Evolutionary conservation across 2,329 filamentous ascomycete species (phyloP).

Genomic region (Pseudocercospora vitis): DNA sequence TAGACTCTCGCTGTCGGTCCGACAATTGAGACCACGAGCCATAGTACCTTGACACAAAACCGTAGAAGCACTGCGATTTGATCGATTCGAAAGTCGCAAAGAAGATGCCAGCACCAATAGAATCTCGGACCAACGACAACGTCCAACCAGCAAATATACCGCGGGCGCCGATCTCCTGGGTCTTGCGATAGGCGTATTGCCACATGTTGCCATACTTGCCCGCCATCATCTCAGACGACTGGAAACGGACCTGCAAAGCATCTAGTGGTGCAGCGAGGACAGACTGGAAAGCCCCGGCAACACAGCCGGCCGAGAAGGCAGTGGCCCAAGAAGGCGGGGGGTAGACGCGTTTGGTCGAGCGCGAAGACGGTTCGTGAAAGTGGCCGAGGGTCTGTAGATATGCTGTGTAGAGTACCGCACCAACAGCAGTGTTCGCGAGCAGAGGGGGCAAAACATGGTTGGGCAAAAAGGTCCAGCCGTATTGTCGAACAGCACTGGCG

Average conservation of each 20-base stretch:
- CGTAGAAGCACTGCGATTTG: constrained; percentile 72
- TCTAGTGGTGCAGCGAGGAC: constrained; percentile 72
- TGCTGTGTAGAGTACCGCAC: constrained; percentile 71
- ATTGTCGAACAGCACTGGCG: constrained; percentile 63
- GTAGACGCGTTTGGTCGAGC: constrained; percentile 63
- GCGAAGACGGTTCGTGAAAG: constrained; percentile 65
- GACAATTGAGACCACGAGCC: constrained; percentile 43
- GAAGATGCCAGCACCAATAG: constrained; percentile 68
- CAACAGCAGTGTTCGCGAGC: constrained; percentile 71
- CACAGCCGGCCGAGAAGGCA: constrained; percentile 68
- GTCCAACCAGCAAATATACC: constrained; percentile 75
- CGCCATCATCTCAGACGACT: constrained; percentile 60
- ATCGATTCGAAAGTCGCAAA: constrained; percentile 75
- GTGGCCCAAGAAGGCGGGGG: constrained; percentile 64
- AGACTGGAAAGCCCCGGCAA: constrained; percentile 69
- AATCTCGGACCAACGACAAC: constrained; percentile 68
- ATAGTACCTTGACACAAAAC: constrained; percentile 70
- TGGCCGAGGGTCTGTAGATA: constrained; percentile 69
- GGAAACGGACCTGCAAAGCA: constrained; percentile 72
- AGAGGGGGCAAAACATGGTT: constrained; percentile 76
- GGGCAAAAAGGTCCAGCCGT: constrained; percentile 72
- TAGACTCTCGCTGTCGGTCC: constrained; percentile 36
- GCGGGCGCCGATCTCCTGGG: constrained; percentile 68
- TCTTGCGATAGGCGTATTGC: constrained; percentile 66
- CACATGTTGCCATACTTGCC: constrained; percentile 64